phyloP scores from a whole-genome alignment of 2,329 filamentous ascomycete genomes.

The Penicillium sp. region DNA sequence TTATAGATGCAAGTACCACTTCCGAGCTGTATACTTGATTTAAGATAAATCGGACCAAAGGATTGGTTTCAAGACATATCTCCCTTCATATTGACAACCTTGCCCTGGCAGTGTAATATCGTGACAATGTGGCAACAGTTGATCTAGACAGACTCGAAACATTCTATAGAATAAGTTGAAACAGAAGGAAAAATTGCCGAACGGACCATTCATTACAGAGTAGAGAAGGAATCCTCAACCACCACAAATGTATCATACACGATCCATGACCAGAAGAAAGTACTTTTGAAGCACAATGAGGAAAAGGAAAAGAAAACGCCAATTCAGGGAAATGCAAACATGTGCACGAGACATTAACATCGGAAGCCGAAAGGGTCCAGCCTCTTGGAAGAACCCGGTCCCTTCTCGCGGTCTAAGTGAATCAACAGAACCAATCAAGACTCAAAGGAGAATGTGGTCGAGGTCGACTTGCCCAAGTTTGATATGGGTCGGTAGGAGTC shows the following conservation, averaged over 20 bases:
- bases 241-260: slow-evolving; percentile 17
- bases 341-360: slow-evolving; percentile 9
- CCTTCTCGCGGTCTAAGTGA: slow-evolving; percentile 1
- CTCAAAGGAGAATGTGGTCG: not conserved
- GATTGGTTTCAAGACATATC: too few relatives aligned
- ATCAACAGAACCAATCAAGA: not conserved
- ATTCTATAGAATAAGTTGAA: not conserved
- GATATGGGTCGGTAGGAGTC: not conserved
- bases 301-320: slow-evolving; percentile 10
- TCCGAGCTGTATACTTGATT: too few relatives aligned
- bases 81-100: not conserved
- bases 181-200: not conserved
- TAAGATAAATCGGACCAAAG: too few relatives aligned
- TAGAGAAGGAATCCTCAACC: slow-evolving; percentile 7
- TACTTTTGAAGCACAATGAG: slow-evolving; percentile 10
- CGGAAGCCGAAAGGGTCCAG: slow-evolving; percentile 7
- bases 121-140: not conserved
- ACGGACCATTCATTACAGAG: slow-evolving; percentile 15
- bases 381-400: slow-evolving; percentile 8
- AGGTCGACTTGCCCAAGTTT: not conserved
- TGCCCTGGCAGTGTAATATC: not conserved
- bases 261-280: slow-evolving; percentile 1
- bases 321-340: slow-evolving; percentile 8
- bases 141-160: not conserved
- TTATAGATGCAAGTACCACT: too few relatives aligned